Percentiles rank a stretch among this genome's conserved stretches.
Evolutionary conservation across 768 basidiomycete species (phyloP).

Genomic region (Serendipita sp.): DNA sequence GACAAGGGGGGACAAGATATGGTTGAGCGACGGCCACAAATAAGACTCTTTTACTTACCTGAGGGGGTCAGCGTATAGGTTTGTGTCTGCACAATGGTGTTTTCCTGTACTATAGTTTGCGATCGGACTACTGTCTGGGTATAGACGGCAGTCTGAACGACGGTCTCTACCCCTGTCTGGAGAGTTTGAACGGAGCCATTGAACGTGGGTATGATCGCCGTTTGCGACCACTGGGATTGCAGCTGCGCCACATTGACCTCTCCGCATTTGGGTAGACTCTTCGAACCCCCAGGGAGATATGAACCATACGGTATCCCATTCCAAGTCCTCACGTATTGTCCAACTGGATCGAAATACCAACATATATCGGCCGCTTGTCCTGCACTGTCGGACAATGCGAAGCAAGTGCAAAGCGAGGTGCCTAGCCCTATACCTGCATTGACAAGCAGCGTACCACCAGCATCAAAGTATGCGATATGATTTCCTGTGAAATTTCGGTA

Average conservation of each 20-base stretch:
- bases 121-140: not conserved
- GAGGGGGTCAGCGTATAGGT: no score
- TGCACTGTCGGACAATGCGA: not conserved
- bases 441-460: not conserved
- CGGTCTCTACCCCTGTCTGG: not conserved
- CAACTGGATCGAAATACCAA: not conserved
- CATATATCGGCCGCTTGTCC: not conserved
- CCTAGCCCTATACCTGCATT: not conserved
- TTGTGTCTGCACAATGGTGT: not conserved
- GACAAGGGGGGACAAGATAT: no score
- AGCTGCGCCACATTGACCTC: not conserved
- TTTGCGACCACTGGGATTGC: not conserved
- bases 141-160: not conserved
- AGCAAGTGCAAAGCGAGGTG: not conserved
- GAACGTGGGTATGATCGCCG: not conserved
- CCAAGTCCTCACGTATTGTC: not conserved
- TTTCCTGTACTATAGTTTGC: not conserved
- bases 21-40: no score
- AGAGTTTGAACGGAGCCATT: not conserved
- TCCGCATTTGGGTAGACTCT: not conserved
- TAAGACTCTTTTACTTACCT: no score
- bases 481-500: not conserved
- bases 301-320: no score
- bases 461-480: not conserved
- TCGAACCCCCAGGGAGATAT: not conserved